Evolutionary conservation across 2,329 filamentous ascomycete species (phyloP).

Genomic region (Aureobasidium leucospermi): DNA sequence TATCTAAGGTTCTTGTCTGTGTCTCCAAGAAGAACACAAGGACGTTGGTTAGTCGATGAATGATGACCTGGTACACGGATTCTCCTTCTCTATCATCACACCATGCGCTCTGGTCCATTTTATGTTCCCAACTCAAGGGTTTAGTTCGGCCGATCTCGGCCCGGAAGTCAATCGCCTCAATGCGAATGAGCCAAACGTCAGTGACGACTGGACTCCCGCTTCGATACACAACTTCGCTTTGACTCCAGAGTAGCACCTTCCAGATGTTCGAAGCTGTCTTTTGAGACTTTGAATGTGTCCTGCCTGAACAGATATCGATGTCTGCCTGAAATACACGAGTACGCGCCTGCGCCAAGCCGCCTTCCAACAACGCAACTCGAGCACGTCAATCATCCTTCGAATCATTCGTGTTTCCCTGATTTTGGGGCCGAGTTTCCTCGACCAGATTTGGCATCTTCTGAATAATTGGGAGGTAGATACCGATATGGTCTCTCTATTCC

Average conservation of each 20-base stretch:
- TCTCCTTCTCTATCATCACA: no score
- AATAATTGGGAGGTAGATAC: not conserved
- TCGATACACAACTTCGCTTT: not conserved
- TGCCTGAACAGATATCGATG: not conserved
- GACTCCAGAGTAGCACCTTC: no score
- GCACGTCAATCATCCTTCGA: not conserved
- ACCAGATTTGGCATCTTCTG: not conserved
- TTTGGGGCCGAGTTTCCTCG: not conserved
- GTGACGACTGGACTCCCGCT: not conserved
- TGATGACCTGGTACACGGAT: no score
- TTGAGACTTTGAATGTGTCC: not conserved
- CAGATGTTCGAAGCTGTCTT: not conserved
- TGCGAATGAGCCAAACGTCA: not conserved
- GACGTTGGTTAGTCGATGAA: no score
- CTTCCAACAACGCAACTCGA: not conserved
- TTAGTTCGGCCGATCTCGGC: not conserved
- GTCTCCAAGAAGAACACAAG: no score
- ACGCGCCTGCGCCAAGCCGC: not conserved
- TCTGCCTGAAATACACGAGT: not conserved
- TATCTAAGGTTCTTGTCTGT: no score
- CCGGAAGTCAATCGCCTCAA: not conserved
- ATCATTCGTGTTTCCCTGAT: not conserved
- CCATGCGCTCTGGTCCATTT: no score
- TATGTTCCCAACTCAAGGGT: not conserved
- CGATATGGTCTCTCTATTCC: not conserved